Evolutionary conservation across 1,284 basidiomycete species (phyloP), one percentile per base, ranked within the genome.

Genomic region (Puccinia sorghi): DNA sequence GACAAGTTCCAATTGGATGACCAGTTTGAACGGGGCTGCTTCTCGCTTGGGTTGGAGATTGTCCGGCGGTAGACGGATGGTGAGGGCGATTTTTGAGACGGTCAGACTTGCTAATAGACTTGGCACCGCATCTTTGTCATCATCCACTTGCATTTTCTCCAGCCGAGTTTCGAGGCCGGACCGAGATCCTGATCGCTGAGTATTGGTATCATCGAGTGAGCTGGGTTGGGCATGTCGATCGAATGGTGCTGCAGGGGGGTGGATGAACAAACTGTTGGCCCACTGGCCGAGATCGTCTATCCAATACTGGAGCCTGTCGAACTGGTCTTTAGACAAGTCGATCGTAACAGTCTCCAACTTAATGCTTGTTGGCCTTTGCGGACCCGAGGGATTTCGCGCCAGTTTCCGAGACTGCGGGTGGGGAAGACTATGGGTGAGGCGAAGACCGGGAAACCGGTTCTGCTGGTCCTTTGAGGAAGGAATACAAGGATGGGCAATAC

Each of bases 281-380:
- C 76, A 79, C 13, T 32, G 46, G 56, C 69, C 69, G 32, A 79
- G 50, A 46, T 72, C 76, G 59, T 79, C 76, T 32, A 79, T 22
- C 76, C 76, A 79, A 54, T 79, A 79, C 57, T 79, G 76, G 41
- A 72, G 54, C 54, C 69, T 56, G 25, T 79, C 76, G 22, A 72
- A 79, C 52, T 59, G 67, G 8, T 71, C 66, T 52, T 72, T 79
- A 37, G 66, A 71, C 2, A 79, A 59, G 8, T 50, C 37, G 25
- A 79, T 72, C 25, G 54, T 59, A 17, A 79, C 76, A 32, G 46
- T 50, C 20, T 71, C 57, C 48, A 70, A 12, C 37, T 79, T 69
- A n/a, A 69, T 64, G 32, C 41, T 48, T 9, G 50, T 50, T 8
- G 66, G 22, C 57, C 46, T 70, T 13, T 77, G 3, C 50, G 48